Evolutionary conservation across 2,329 filamentous ascomycete genomes (phyloP).

Genomic region (Aureobasidium uvarum): DNA sequence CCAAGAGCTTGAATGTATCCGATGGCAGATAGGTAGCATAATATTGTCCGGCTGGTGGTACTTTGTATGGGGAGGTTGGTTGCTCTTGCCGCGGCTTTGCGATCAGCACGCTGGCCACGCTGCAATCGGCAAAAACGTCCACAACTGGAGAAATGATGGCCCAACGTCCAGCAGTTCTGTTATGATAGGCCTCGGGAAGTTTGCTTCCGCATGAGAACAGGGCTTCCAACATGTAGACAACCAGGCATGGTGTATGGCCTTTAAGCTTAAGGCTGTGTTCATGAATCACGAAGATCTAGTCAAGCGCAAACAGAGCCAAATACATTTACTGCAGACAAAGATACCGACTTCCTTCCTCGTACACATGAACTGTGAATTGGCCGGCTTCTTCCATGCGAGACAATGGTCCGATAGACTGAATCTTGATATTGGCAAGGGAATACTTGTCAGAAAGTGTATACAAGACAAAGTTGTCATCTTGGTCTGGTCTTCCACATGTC

Average conservation of each 20-base stretch:
- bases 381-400: neutral
- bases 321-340: neutral
- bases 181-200: neutral
- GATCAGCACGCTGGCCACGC: constrained; percentile 4
- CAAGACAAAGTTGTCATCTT: too few relatives aligned
- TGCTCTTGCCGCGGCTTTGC: neutral
- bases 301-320: neutral
- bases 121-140: constrained; percentile 9
- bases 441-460: neutral
- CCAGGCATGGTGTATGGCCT: neutral
- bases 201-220: neutral
- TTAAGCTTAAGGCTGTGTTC: neutral
- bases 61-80: neutral
- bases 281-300: neutral
- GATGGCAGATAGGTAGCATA: neutral
- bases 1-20: neutral
- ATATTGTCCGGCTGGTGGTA: neutral
- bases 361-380: too few relatives aligned
- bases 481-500: neutral
- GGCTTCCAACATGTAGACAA: neutral
- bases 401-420: constrained; percentile 1
- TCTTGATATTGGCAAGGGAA: neutral
- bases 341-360: neutral
- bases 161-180: neutral
- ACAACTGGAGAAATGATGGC: neutral